These are phyloP conservation scores for Ascocoryne sarcoides DNA, from an alignment of 2,329 filamentous ascomycete genomes.

Conservation along the genomic window DNA sequence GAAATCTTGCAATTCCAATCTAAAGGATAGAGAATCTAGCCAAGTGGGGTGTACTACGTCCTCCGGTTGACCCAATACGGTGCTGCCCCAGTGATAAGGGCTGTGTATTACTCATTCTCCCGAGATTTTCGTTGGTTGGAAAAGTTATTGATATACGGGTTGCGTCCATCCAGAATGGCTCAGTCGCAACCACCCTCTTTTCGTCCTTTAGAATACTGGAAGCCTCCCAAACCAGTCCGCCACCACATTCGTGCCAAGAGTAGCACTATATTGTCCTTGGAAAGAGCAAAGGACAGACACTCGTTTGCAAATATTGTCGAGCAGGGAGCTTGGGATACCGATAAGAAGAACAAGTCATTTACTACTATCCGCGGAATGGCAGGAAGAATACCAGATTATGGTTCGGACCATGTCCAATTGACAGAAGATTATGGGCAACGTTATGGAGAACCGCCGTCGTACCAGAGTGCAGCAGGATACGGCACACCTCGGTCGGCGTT, in stretches of 20 bases:
- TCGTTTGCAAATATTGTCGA: conserved; percentile 9
- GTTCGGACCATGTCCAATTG: conserved; percentile 5
- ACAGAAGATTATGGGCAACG: neutral
- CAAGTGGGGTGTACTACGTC: too few species aligned
- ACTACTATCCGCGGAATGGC: conserved; percentile 10
- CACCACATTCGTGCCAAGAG: conserved; percentile 18
- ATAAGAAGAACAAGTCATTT: conserved; percentile 12
- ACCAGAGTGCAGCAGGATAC: too few species aligned
- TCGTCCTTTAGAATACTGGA: conserved; percentile 20
- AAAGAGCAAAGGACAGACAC: conserved; percentile 3
- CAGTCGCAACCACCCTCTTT: conserved; percentile 11
- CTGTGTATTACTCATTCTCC: neutral
- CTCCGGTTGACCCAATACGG: neutral
- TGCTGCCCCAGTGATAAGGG: neutral
- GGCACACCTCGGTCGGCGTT: conserved; percentile 29
- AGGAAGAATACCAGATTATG: conserved; percentile 3
- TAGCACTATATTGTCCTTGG: conserved; percentile 7
- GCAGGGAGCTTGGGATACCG: conserved; percentile 2
- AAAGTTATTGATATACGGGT: neutral
- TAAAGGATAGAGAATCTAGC: neutral
- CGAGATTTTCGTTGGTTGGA: neutral
- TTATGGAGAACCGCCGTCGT: conserved; percentile 11
- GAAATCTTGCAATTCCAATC: neutral
- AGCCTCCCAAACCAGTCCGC: conserved; percentile 17
- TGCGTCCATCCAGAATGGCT: neutral